These are phyloP conservation scores for Lenzites betulinus DNA, from an alignment of 768 basidiomycete genomes.

Conservation along the genomic window DNA sequence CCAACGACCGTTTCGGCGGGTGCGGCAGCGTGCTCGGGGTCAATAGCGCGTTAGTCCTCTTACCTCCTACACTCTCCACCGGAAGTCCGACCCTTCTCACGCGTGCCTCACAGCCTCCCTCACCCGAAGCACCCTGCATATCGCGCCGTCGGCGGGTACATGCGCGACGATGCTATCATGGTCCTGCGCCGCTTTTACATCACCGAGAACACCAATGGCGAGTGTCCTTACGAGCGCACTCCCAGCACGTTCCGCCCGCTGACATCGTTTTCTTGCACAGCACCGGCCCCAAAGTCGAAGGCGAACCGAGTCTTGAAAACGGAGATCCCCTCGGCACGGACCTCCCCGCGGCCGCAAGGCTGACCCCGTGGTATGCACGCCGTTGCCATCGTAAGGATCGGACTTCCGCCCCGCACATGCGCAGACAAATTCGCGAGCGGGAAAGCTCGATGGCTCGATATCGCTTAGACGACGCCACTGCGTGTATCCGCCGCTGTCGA, in stretches of 20 bases:
- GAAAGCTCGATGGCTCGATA: neutral
- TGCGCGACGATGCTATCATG: conserved; percentile 62
- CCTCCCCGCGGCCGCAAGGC: conserved; percentile 7
- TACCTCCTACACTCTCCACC: neutral
- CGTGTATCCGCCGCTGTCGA: no score
- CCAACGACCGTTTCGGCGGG: conserved; percentile 95
- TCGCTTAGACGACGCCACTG: neutral
- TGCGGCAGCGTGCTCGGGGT: conserved; percentile 94
- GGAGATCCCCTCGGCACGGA: conserved; percentile 50
- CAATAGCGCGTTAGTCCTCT: conserved; percentile 62
- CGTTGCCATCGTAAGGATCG: neutral
- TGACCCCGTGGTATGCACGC: neutral
- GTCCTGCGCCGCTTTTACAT: conserved; percentile 66
- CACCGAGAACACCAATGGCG: conserved; percentile 91
- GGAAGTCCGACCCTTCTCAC: neutral
- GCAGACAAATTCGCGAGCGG: neutral
- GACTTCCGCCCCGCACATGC: neutral
- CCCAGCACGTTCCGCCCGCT: no score
- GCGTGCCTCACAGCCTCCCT: conserved; percentile 45
- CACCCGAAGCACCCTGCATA: conserved; percentile 80
- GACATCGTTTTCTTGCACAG: conserved; percentile 42
- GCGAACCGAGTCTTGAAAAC: conserved; percentile 83
- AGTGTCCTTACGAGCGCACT: conserved; percentile 21
- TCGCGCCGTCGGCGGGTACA: conserved; percentile 55
- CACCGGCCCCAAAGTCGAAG: conserved; percentile 89